Base-by-base conservation (phyloP, 306 rosid species). In the Prunus fruticosa region DNA sequence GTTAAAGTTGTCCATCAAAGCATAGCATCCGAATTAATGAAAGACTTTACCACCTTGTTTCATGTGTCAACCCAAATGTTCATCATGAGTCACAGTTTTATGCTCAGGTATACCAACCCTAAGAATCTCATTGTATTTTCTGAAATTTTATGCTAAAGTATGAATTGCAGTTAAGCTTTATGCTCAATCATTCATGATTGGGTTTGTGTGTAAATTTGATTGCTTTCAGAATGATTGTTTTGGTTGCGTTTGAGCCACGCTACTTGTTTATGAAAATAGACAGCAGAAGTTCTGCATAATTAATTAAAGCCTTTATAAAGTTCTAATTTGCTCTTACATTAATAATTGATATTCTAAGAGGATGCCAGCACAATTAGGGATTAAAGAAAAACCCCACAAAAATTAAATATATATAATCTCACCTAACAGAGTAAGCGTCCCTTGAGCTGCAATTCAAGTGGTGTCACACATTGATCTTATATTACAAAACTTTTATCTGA, bases 191-290 rank as follows among this genome's bases (percentile, higher is more conserved):
- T 78, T 78, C 73, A 84, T 85, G 82, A 83, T 83, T 86, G 76
- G 73, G 45, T 67, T 57, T 54, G 14, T 80, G 64, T 53, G 60
- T 64, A 75, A 54, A 45, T 76, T 73, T 61, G 80, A 72, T 72
- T 67, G 62, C 79, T 38, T 64, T 51, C 49, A 51, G 69, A 82
- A 89, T 87, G 84, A 89, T 86, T 82, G 72, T 47, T 78, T 18
- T 49, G 67, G 79, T 81, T 68, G 88, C 93, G 90, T 91, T 81
- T 60, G 79, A 79, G 68, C 63, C 79, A 91, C 84, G 91, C 61
- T 67, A 84, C 34, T 52, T 72, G 52, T 54, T 65, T n/a, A 87
- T 78, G 78, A 56, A 71, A 75, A 52, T 64, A 83, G 58, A 79
- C 32, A 53, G 77, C 8, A 38, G 43, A 38, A 38, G 9, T 38